Evolutionary conservation across 371 early-diverging fungal species (phyloP), one percentile per base, ranked within the genome.

Genomic region (Funneliformis caledonium): DNA sequence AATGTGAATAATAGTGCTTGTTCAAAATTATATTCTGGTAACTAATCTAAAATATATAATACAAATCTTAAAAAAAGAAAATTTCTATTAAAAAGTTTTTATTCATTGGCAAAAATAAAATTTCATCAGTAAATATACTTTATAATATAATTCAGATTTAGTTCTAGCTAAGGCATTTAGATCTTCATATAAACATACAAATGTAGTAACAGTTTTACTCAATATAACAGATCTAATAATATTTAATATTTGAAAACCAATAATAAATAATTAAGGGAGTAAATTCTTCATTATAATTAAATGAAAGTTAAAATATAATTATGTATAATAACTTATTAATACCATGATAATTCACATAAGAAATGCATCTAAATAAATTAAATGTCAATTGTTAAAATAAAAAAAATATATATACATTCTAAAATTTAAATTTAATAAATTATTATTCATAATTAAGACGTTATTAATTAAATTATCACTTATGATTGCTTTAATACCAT

Each of bases 401-500:
- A 60, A n/a, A 12, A 0, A 12, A 60, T 6, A 60, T 60, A 16
- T 60, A 16, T 16, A 60, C 1, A 60, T 8, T 8, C 16, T 6
- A 60, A n/a, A n/a, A 1, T 5, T 61, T 0, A 22, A 22, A 61
- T 22, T 22, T 22, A 61, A 68, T 7, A 12, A 43, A 43, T 92
- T 65, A 1, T 88, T 85, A 42, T 91, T 93, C 88, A 93, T 89
- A 76, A 84, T 85, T 14, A 94, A 80, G 7, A 93, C 93, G 73
- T 88, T 93, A 72, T 91, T 94, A 68, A 96, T 92, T 77, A 98
- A 84, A 59, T 87, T 91, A 85, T 97, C 97, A 83, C 97, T 98
- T 82, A 96, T 93, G 83, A 96, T 83, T 2, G 96, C 95, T 48
- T 96, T 96, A 65, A 96, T 87, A 22, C 97, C 98, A 56, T 94